Base-by-base conservation (phyloP, 768 basidiomycete species). In the Auricularia sp. region DNA sequence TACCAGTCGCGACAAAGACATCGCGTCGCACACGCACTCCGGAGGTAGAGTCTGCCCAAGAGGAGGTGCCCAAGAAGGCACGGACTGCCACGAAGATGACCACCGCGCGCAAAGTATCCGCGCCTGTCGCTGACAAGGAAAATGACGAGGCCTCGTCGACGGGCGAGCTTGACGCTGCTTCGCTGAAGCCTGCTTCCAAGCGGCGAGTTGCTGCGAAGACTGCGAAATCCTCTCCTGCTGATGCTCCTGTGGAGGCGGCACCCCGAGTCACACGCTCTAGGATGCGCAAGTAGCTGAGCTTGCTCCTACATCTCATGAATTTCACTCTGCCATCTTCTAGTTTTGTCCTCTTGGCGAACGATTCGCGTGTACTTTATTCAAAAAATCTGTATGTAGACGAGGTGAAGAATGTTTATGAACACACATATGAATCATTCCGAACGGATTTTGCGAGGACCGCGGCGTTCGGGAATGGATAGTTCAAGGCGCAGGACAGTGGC, bases 401-500 rank as follows among this genome's bases (percentile, higher is more conserved):
- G 8, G 39, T 14, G 39, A 42, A 42, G 8, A 14, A 42, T 14
- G 39, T 42, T 42, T 42, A 51, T 18, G 47, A 18, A 14, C 6
- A 18, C 18, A 16, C 18, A 18, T 51, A 16, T 51, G 1, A 6
- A 1, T 18, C 16, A 51, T 18, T 8, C 21, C 47, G 18, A 18
- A 59, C 56, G 56, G 7, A 59, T 24, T 10, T 14, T 59, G 56
- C 56, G 56, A 10, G 56, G 34, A 10, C 56, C 56, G 34, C 56
- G 56, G 56, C 8, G 56, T 10, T 29, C 29, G 11, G 21, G 11
- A 34, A 59, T 59, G 33, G 16, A 14, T 7, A 59, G 33, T 29
- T 59, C 56, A 29, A 59, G 56, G 24, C 14, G 56, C 18, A 59
- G 24, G 11, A 59, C 56, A 1, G 34, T 62, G 68, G 67, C 65